Percentiles rank a stretch among this genome's conserved stretches.
Evolutionary conservation across 495 filamentous ascomycete species (phyloP).

Genomic region (Wilcoxina mikolae): DNA sequence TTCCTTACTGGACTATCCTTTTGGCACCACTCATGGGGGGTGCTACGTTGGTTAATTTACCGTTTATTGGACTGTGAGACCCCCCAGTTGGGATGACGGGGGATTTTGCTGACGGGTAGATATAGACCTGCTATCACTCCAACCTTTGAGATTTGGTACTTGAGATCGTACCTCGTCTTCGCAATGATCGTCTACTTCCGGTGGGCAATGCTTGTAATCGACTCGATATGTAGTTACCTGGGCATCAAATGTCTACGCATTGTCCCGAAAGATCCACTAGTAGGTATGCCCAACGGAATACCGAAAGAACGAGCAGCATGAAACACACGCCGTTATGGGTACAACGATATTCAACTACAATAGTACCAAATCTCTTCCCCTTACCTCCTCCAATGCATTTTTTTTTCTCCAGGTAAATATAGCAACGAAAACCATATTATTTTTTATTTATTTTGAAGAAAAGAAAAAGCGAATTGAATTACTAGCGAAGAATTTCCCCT

Average conservation of each 20-base stretch:
- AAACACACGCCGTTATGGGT: too few species aligned
- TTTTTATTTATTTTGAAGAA: too few species aligned
- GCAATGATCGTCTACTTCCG: slow-evolving; percentile 70
- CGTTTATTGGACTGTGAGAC: slow-evolving; percentile 50
- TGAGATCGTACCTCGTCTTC: slow-evolving; percentile 67
- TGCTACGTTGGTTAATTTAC: slow-evolving; percentile 68
- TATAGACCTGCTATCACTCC: slow-evolving; percentile 38
- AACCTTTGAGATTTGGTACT: slow-evolving; percentile 57
- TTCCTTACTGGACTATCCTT: slow-evolving; percentile 92
- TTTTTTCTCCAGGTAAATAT: too few species aligned
- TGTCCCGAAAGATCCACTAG: slow-evolving; percentile 32
- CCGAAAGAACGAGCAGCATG: slow-evolving; percentile 1
- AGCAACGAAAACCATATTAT: too few species aligned
- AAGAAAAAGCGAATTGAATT: too few species aligned
- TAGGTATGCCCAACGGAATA: slow-evolving; percentile 11
- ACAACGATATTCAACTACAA: too few species aligned
- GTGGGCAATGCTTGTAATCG: slow-evolving; percentile 85
- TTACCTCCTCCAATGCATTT: too few species aligned
- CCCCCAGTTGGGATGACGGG: background rate
- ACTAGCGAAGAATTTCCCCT: too few species aligned
- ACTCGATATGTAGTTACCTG: slow-evolving; percentile 78
- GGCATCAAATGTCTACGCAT: slow-evolving; percentile 92
- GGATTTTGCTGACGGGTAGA: background rate
- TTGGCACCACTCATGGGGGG: slow-evolving; percentile 71
- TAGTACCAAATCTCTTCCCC: too few species aligned